Evolutionary conservation across 495 filamentous ascomycete genomes (phyloP), one percentile per base, ranked within the genome.

Genomic region (Neurospora cerealis): DNA sequence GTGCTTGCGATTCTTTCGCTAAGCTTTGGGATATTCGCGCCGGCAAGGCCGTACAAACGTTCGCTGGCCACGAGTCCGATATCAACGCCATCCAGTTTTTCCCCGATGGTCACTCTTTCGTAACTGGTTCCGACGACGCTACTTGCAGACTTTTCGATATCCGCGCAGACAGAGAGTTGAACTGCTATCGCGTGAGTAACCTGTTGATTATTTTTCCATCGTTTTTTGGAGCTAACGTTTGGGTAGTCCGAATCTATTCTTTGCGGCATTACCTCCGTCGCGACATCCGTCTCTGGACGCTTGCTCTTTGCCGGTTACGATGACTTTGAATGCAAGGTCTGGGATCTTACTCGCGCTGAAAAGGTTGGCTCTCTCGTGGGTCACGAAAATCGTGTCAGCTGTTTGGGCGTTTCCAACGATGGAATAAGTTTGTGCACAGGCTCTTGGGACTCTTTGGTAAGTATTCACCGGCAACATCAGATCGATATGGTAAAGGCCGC

Each of bases 51-150:
- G 94, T 97, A 71, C 96, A 99, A 83, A 99, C 96, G 1, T 99
- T 99, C 79, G 94, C 95, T 70, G 96, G 96, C 46, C 96, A 99
- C 85, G 96, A 98, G 81, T 98, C 95, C 38, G 96, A 99, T 78
- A 99, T 99, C 87, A 99, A 99, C 80, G 96, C 96, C 77, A 97
- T 99, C 76, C 96, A 98, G 77, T 99, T 98, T 85, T 98, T 99
- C 90, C 96, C 96, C 69, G 97, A 98, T 80, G 96, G 96, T 74
- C 97, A 99, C 81, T 97, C 96, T 46, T 98, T 99, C 78, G 96
- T 97, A 75, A 99, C 96, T 69, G 96, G 96, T 74, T 99, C 96
- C 73, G 96, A 99, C 77, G 96, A 99, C 82, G 96, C 96, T 71
- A 97, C 95, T 62, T 99, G 96, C 89, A 91, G 96, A 73, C 88